Evolutionary conservation across 169 alveolate genomes (phyloP).

Genomic region (Eimeria sp.): DNA sequence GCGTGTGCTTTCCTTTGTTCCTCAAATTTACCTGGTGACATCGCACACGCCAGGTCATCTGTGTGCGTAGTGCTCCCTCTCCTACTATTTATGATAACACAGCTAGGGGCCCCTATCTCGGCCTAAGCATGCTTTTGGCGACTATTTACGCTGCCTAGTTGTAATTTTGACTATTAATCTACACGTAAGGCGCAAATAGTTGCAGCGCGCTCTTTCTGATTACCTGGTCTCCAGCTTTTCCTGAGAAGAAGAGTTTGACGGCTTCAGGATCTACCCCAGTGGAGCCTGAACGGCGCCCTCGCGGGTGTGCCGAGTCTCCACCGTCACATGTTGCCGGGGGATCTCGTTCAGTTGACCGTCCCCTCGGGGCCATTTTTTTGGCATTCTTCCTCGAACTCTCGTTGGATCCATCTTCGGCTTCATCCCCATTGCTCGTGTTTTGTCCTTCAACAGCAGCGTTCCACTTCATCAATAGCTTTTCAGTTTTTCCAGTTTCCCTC

Average conservation of each 20-base stretch:
- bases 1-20: conserved; percentile 47
- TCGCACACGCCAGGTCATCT: not conserved
- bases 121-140: too few species aligned
- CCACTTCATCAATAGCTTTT: conserved; percentile 47
- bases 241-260: conserved; percentile 59
- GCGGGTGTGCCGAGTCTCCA: not conserved
- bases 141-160: too few species aligned
- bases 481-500: conserved; percentile 64
- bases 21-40: conserved; percentile 34
- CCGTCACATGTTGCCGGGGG: not conserved
- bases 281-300: conserved; percentile 35
- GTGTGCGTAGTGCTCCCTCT: not conserved
- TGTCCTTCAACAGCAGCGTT: conserved; percentile 27
- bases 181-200: not conserved
- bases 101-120: not conserved
- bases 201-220: not conserved
- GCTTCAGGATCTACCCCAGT: conserved; percentile 51
- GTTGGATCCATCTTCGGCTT: not conserved
- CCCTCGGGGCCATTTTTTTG: not conserved
- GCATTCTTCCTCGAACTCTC: not conserved
- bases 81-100: not conserved
- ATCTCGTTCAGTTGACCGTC: conserved; percentile 37
- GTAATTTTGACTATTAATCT: too few species aligned
- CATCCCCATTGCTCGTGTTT: not conserved
- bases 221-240: conserved; percentile 78